phyloP scores from a whole-genome alignment of 2,329 filamentous ascomycete species.

The Fusarium sp. region DNA sequence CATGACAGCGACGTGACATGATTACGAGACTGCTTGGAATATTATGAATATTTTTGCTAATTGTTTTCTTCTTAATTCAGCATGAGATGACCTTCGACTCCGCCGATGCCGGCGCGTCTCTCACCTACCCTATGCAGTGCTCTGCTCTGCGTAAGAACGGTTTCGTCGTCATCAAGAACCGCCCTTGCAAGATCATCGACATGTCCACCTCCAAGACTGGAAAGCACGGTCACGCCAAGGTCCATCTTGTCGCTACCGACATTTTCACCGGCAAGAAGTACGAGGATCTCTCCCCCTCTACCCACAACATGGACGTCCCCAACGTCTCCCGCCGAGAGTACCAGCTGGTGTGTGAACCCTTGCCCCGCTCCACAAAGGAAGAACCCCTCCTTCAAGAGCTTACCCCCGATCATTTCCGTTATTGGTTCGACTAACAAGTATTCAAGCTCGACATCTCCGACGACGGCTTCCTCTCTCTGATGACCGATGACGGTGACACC shows the following conservation, averaged over 20 bases:
- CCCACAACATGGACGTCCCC: constrained; percentile 98
- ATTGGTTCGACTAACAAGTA: constrained; percentile 32
- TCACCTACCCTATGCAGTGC: constrained; percentile 98
- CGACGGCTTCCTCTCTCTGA: constrained; percentile 94
- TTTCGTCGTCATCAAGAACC: constrained; percentile 97
- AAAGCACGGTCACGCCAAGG: constrained; percentile 99
- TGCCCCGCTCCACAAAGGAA: constrained; percentile 41
- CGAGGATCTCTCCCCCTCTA: constrained; percentile 98
- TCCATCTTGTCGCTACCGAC: constrained; percentile 96
- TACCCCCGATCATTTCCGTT: constrained; percentile 12
- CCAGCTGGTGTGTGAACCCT: constrained; percentile 81
- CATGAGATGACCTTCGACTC: constrained; percentile 85
- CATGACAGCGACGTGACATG: constrained; percentile 16
- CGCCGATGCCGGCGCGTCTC: constrained; percentile 95
- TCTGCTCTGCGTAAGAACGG: constrained; percentile 99
- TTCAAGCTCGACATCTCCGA: constrained; percentile 90
- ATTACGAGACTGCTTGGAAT: neutral
- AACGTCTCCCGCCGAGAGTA: constrained; percentile 91
- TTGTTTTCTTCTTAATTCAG: constrained; percentile 53
- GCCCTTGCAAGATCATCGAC: constrained; percentile 99
- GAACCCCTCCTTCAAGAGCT: constrained; percentile 35
- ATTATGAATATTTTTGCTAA: constrained; percentile 39
- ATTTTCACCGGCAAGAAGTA: constrained; percentile 99
- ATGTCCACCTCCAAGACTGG: constrained; percentile 99
- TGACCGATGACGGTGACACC: constrained; percentile 84